Percentiles rank a stretch among this genome's conserved stretches.
phyloP scores from a whole-genome alignment of 2,329 filamentous ascomycete species.

The Ceratocystis cubensis region DNA sequence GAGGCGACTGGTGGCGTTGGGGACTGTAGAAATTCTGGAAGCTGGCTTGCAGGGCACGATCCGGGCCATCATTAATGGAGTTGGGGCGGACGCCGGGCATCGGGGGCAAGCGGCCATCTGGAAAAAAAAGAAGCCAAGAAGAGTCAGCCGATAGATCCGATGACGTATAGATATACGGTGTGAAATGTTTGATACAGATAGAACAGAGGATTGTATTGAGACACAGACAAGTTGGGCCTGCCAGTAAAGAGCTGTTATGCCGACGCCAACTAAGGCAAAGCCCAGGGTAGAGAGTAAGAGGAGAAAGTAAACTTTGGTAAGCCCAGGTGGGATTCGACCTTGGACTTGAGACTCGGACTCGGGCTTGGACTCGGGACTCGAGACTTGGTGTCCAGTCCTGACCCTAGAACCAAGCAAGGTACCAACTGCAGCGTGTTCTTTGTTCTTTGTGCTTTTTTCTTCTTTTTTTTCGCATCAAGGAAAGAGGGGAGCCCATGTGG shows the following conservation, averaged over 20 bases:
- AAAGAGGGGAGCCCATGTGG: background rate
- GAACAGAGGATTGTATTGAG: conserved; percentile 13
- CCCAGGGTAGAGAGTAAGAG: conserved; percentile 10
- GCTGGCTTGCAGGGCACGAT: conserved; percentile 43
- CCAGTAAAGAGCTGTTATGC: background rate
- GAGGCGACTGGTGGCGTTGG: conserved; percentile 72
- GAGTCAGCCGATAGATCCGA: conserved; percentile 4
- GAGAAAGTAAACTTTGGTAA: background rate
- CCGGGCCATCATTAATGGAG: conserved; percentile 59
- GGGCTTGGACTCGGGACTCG: background rate
- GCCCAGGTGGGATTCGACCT: background rate
- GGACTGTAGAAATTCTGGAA: conserved; percentile 88
- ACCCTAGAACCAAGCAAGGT: conserved; percentile 1
- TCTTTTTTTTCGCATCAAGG: background rate
- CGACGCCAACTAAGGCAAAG: background rate
- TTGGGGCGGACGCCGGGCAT: conserved; percentile 56
- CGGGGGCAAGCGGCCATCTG: conserved; percentile 53
- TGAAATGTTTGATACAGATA: conserved; percentile 4
- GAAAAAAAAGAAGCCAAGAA: background rate
- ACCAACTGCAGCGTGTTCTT: background rate
- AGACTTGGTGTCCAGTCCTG: background rate
- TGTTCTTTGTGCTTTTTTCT: background rate
- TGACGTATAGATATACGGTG: conserved; percentile 3
- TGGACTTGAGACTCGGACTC: background rate
- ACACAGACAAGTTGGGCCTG: conserved; percentile 13